phyloP scores from a whole-genome alignment of 306 rosid species.

The Pueraria montana region DNA sequence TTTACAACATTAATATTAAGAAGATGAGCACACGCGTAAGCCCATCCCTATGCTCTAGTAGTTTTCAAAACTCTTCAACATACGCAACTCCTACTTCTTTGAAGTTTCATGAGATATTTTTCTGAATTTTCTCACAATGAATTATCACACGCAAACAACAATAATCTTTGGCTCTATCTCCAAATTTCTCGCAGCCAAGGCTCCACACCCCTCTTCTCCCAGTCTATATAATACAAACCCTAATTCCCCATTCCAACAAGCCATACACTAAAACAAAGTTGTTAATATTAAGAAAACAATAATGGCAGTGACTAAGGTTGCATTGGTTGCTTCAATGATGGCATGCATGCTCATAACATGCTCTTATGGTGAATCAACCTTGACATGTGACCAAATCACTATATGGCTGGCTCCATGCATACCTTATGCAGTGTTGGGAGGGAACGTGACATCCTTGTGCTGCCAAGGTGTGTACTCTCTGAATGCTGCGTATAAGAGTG shows the following conservation, averaged over 20 bases:
- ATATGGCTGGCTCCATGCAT: constrained; percentile 69
- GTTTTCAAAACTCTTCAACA: not conserved
- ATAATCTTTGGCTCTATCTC: not conserved
- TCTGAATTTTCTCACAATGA: constrained; percentile 11
- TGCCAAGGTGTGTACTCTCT: constrained; percentile 66
- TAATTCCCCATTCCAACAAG: not conserved
- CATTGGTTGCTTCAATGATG: constrained; percentile 37
- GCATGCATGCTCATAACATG: constrained; percentile 45
- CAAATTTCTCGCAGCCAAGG: constrained; percentile 17
- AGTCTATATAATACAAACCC: constrained; percentile 54
- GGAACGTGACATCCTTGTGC: constrained; percentile 58
- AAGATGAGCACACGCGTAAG: too few relatives aligned
- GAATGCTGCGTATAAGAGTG: constrained; percentile 55
- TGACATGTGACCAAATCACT: constrained; percentile 63
- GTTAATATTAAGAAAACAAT: not conserved
- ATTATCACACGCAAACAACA: not conserved
- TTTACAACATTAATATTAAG: too few relatives aligned
- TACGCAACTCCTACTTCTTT: constrained; percentile 30
- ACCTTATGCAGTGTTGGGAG: constrained; percentile 67
- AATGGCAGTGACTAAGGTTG: constrained; percentile 38
- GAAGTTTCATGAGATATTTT: not conserved
- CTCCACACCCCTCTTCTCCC: not conserved
- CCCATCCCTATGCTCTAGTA: too few relatives aligned
- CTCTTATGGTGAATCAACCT: constrained; percentile 29
- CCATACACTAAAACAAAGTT: not conserved